Conservation (phyloP, 2,329 filamentous ascomycete species). For the Fusarium pseudonygamai region DNA sequence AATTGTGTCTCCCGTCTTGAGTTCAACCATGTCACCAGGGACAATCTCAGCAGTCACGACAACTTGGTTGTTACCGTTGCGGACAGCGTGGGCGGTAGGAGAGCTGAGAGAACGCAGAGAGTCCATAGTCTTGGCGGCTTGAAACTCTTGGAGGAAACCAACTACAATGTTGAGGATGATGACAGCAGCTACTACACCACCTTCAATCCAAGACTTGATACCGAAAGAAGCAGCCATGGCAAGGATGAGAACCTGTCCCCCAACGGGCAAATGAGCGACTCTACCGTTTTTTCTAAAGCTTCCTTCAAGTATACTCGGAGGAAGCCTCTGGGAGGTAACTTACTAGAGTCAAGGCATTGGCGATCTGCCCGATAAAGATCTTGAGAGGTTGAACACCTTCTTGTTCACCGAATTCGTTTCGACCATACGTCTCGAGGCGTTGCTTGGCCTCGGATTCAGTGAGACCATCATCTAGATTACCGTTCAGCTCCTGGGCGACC, state of each 20-base stretch:
- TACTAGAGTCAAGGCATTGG: conserved; percentile 76
- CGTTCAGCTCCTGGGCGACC: conserved; percentile 28
- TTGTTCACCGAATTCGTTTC: conserved; percentile 70
- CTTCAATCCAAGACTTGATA: conserved; percentile 68
- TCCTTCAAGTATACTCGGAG: not conserved
- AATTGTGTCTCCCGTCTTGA: conserved; percentile 68
- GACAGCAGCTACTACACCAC: conserved; percentile 66
- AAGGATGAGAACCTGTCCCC: conserved; percentile 59
- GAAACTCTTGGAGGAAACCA: conserved; percentile 57
- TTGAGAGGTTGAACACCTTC: conserved; percentile 68
- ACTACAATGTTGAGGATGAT: conserved; percentile 67
- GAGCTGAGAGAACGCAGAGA: conserved; percentile 56
- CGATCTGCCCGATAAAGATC: conserved; percentile 72
- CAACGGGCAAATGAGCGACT: conserved; percentile 33
- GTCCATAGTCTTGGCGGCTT: conserved; percentile 61
- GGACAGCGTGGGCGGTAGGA: conserved; percentile 55
- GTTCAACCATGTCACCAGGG: conserved; percentile 65
- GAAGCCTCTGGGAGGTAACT: conserved; percentile 25
- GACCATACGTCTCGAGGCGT: conserved; percentile 66
- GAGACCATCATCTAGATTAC: conserved; percentile 23
- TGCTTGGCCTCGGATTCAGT: conserved; percentile 51
- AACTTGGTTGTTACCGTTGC: conserved; percentile 52
- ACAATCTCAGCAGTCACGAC: conserved; percentile 58
- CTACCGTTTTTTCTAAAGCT: conserved; percentile 9
- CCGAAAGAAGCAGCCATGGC: conserved; percentile 68